phyloP scores from a whole-genome alignment of 805 yeast species.

The Zygosaccharomyces bisporus region DNA sequence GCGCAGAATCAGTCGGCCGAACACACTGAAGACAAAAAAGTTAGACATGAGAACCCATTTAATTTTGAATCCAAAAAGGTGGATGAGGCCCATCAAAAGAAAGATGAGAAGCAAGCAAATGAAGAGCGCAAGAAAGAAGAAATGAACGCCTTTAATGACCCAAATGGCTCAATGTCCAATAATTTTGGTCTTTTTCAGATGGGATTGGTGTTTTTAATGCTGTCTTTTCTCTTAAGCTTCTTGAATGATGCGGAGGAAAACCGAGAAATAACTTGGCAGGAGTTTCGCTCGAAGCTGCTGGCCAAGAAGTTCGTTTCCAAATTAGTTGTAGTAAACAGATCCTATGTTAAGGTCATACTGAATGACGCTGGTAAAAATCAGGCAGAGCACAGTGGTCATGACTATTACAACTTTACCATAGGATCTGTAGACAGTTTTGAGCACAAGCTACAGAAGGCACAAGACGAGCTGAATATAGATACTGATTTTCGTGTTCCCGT shows the following conservation, averaged over 20 bases:
- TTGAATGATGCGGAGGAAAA: constrained; percentile 34
- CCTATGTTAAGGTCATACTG: constrained; percentile 66
- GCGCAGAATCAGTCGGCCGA: neutral
- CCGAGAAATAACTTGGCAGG: constrained; percentile 83
- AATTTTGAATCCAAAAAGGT: constrained; percentile 18
- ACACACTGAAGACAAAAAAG: constrained; percentile 3
- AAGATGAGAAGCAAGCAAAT: constrained; percentile 17
- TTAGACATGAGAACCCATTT: constrained; percentile 16
- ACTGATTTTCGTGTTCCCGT: constrained; percentile 74
- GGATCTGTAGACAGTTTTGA: constrained; percentile 91
- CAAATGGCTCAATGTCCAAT: constrained; percentile 33
- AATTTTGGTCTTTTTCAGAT: constrained; percentile 37
- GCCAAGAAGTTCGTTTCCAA: constrained; percentile 74
- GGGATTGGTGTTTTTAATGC: constrained; percentile 32
- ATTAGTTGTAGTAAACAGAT: constrained; percentile 72
- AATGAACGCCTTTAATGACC: constrained; percentile 26
- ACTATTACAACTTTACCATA: constrained; percentile 60
- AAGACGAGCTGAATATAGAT: constrained; percentile 61
- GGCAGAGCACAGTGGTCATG: constrained; percentile 32
- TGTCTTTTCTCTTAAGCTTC: constrained; percentile 33
- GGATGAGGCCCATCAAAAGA: constrained; percentile 16
- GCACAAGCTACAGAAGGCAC: constrained; percentile 69
- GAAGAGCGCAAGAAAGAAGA: constrained; percentile 15
- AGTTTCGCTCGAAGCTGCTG: constrained; percentile 70
- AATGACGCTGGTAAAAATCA: constrained; percentile 58